These are phyloP conservation scores for Globisporangium paroecandrum DNA, from an alignment of 352 stramenopile genomes.

Conservation along the genomic window DNA sequence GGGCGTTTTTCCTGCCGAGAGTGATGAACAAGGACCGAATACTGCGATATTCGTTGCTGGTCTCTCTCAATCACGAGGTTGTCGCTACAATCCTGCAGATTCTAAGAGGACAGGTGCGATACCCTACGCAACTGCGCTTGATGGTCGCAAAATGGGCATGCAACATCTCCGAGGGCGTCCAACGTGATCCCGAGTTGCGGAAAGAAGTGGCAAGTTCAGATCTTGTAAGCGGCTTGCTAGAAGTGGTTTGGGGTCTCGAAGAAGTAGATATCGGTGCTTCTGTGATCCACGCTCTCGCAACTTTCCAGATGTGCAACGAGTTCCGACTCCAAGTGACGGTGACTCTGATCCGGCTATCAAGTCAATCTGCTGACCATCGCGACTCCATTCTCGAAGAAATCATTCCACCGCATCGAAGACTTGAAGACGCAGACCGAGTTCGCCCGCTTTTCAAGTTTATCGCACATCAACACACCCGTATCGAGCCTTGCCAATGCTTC, in stretches of 20 bases:
- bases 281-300: neutral
- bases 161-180: neutral
- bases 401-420: neutral
- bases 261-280: neutral
- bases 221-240: neutral
- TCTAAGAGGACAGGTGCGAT: neutral
- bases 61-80: neutral
- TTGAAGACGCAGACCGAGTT: neutral
- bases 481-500: neutral
- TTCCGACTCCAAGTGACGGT: constrained; percentile 1
- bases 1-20: constrained; percentile 1
- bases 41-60: constrained; percentile 4
- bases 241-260: constrained; percentile 8
- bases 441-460: constrained; percentile 4
- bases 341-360: neutral
- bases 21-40: constrained; percentile 9
- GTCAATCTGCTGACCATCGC: neutral
- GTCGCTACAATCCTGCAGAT: neutral
- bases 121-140: neutral
- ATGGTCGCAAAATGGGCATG: neutral
- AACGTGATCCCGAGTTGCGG: neutral
- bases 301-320: constrained; percentile 6
- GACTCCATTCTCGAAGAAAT: constrained; percentile 6
- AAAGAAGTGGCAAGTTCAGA: neutral
- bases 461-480: neutral